Base-by-base conservation (phyloP, 2,329 filamentous ascomycete species). In the Penicillium sp. region DNA sequence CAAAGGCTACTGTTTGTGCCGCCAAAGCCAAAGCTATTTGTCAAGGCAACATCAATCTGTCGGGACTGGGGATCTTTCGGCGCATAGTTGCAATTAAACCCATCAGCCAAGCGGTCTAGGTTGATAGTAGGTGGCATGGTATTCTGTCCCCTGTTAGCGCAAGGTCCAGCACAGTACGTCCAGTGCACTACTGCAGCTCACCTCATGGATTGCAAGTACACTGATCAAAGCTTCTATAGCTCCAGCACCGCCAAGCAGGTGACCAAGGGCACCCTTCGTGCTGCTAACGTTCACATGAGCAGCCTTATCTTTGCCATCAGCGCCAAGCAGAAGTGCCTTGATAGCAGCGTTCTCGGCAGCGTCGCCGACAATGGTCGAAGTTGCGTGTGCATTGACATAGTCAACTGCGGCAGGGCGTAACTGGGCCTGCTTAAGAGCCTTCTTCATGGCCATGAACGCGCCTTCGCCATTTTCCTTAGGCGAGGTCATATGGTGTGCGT, bases 21-120 rank as follows among this genome's bases (percentile, higher is more conserved):
- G 10, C 93, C 93, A 72, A 98, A 98, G 0, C 93, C 93, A 71
- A 98, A 98, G 66, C 91, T 97, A 64, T 98, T 98, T 3, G 88
- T 93, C 51, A 98, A 61, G 5, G 87, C 87, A 21, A 91, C 84
- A 50, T 81, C 73, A 10, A 97, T 80, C 2, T 75, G 65, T 57
- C 81, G 83, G 45, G 85, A 69, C 68, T 96, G 90, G 0, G 88
- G 77, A 40, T 74, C 64, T 4, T 82, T 75, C 0, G 89, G 81
- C 3, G 95, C 83, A 67, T 96, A 91, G 64, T 97, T 96, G 72
- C 91, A 95, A 55, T 82, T 73, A 47, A 87, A 85, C 4, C 82
- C 77, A 49, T 75, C 75, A 38, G 84, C 80, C 6, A 83, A 77
- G 6, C 79, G 78, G 9, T 82, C 72, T 3, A 98, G 73, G 61